Percentiles rank a stretch among this genome's conserved stretches.
phyloP scores from a whole-genome alignment of 495 filamentous ascomycete genomes.

The Podospora comata region DNA sequence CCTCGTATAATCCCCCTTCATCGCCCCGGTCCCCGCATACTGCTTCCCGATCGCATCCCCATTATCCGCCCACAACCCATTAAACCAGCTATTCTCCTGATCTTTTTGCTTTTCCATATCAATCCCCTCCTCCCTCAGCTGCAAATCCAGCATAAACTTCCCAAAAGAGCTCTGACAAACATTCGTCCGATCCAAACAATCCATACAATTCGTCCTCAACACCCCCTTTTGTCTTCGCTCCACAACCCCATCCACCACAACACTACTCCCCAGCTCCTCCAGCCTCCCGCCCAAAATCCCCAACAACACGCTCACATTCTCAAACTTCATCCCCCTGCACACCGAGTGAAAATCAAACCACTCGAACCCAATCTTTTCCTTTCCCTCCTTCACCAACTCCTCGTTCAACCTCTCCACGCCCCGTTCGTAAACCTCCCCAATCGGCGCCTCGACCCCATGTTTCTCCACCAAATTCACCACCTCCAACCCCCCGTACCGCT shows the following conservation, averaged over 20 bases:
- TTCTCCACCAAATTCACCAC: slow-evolving; percentile 86
- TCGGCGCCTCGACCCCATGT: slow-evolving; percentile 68
- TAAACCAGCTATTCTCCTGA: slow-evolving; percentile 83
- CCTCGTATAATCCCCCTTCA: slow-evolving; percentile 94
- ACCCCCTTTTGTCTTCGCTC: slow-evolving; percentile 63
- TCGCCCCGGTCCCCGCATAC: slow-evolving; percentile 84
- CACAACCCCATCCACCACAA: slow-evolving; percentile 50
- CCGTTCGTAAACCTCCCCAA: slow-evolving; percentile 74
- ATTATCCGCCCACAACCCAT: slow-evolving; percentile 93
- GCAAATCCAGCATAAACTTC: slow-evolving; percentile 68
- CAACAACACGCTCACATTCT: slow-evolving; percentile 79
- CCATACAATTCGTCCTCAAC: slow-evolving; percentile 93
- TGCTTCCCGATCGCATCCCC: slow-evolving; percentile 71
- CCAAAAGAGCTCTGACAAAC: slow-evolving; percentile 87
- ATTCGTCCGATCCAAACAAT: slow-evolving; percentile 91
- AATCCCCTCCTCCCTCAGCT: slow-evolving; percentile 71
- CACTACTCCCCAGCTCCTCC: slow-evolving; percentile 61
- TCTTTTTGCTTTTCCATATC: slow-evolving; percentile 65
- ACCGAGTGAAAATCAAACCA: slow-evolving; percentile 96
- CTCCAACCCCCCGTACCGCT: slow-evolving; percentile 71
- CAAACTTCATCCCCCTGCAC: slow-evolving; percentile 95
- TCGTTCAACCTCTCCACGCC: slow-evolving; percentile 61
- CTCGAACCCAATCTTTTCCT: slow-evolving; percentile 60
- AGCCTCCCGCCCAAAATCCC: slow-evolving; percentile 62
- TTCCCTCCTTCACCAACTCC: slow-evolving; percentile 49